These are phyloP conservation scores for Kwoniella sp. DNA, from an alignment of 768 basidiomycete genomes.

Conservation along the genomic window DNA sequence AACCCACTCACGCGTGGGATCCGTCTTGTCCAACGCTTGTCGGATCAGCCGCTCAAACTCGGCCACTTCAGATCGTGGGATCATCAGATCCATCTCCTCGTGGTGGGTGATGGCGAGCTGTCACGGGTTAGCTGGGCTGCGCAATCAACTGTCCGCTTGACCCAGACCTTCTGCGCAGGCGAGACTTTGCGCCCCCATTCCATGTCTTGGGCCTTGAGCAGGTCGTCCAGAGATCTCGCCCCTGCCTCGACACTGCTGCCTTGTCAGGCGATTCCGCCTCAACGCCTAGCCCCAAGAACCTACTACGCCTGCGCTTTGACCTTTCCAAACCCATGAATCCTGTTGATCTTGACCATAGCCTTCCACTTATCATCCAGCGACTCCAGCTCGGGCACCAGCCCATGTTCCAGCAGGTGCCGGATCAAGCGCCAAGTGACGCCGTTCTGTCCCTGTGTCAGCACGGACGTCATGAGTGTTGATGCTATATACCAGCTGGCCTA, in stretches of 20 bases:
- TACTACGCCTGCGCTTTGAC: constrained; percentile 29
- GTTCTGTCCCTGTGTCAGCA: constrained; percentile 25
- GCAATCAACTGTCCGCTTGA: neutral
- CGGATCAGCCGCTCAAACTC: constrained; percentile 25
- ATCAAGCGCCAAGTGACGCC: constrained; percentile 42
- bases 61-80: constrained; percentile 39
- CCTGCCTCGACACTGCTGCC: constrained; percentile 30
- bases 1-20: constrained; percentile 24
- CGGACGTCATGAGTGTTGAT: neutral
- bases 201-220: constrained; percentile 18
- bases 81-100: constrained; percentile 43
- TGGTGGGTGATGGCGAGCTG: constrained; percentile 38
- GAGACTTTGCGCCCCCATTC: constrained; percentile 27
- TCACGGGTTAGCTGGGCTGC: neutral
- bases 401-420: constrained; percentile 25
- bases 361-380: constrained; percentile 17
- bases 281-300: no score
- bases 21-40: constrained; percentile 30
- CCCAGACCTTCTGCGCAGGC: constrained; percentile 35
- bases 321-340: constrained; percentile 39
- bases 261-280: constrained; percentile 1
- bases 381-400: constrained; percentile 31
- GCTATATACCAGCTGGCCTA: neutral
- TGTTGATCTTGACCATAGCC: constrained; percentile 32
- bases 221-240: constrained; percentile 37